phyloP scores from a whole-genome alignment of 805 yeast species.

The Candida peoriensis region DNA sequence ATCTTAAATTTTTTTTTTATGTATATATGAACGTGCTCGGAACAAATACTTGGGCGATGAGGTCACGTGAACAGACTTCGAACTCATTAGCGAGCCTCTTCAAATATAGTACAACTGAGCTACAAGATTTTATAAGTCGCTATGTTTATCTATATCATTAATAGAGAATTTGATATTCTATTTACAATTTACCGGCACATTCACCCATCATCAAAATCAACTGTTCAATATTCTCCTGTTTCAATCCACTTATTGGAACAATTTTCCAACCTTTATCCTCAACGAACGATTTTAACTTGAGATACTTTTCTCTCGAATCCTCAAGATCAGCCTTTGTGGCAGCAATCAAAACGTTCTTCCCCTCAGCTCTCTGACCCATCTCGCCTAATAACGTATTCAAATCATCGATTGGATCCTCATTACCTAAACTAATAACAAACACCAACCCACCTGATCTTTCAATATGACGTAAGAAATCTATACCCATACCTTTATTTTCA shows the following conservation, averaged over 20 bases:
- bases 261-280: slow-evolving; percentile 51
- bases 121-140: too few relatives aligned
- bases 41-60: background rate
- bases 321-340: slow-evolving; percentile 93
- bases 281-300: slow-evolving; percentile 40
- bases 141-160: too few relatives aligned
- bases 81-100: too few relatives aligned
- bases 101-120: too few relatives aligned
- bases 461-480: slow-evolving; percentile 86
- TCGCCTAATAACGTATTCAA: slow-evolving; percentile 60
- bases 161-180: too few relatives aligned
- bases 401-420: slow-evolving; percentile 60
- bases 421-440: slow-evolving; percentile 77
- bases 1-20: background rate
- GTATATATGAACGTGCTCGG: background rate
- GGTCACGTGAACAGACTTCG: too few relatives aligned
- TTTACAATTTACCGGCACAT: slow-evolving; percentile 23
- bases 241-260: slow-evolving; percentile 80
- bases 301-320: slow-evolving; percentile 44
- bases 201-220: slow-evolving; percentile 71
- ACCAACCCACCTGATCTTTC: slow-evolving; percentile 89
- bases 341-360: slow-evolving; percentile 65
- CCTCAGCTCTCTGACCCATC: slow-evolving; percentile 61
- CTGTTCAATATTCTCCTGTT: slow-evolving; percentile 64
- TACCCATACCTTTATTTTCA: slow-evolving; percentile 84